These are phyloP conservation scores for Fraxinus ornus DNA, from an alignment of 305 asterid genomes.

Conservation along the genomic window DNA sequence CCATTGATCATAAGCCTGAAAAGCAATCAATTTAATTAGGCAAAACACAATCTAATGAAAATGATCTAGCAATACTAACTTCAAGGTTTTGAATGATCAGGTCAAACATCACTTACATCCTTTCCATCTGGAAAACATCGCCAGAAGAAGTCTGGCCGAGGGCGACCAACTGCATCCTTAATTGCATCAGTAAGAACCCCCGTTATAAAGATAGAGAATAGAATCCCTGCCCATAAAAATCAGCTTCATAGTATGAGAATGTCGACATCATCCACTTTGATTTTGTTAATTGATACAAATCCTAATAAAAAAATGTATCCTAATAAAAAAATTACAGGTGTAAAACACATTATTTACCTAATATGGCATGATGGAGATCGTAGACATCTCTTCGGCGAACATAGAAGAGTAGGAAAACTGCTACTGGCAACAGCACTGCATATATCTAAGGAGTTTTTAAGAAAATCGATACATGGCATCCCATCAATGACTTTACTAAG, in stretches of 20 bases:
- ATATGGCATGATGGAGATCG: constrained; percentile 75
- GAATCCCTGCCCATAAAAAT: constrained; percentile 47
- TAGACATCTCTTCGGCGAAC: constrained; percentile 65
- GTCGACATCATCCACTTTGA: background rate
- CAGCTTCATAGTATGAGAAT: constrained; percentile 9
- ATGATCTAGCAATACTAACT: background rate
- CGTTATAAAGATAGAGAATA: constrained; percentile 60
- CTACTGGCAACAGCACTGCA: constrained; percentile 58
- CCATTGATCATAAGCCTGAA: constrained; percentile 63
- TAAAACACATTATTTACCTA: constrained; percentile 45
- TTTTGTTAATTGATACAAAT: background rate
- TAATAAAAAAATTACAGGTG: constrained; percentile 2
- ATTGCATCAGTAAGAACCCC: constrained; percentile 68
- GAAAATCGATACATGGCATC: constrained; percentile 17
- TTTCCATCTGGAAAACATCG: constrained; percentile 91
- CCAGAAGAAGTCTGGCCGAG: constrained; percentile 95
- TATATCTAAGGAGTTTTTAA: constrained; percentile 39
- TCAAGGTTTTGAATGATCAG: background rate
- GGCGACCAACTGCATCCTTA: constrained; percentile 84
- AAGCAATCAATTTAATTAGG: constrained; percentile 27
- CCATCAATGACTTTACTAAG: background rate
- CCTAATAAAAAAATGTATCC: background rate
- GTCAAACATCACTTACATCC: constrained; percentile 48
- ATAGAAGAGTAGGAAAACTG: constrained; percentile 62
- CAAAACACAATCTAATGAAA: background rate